Base-by-base conservation (phyloP, 768 basidiomycete species). In the Obba rivulosa region DNA sequence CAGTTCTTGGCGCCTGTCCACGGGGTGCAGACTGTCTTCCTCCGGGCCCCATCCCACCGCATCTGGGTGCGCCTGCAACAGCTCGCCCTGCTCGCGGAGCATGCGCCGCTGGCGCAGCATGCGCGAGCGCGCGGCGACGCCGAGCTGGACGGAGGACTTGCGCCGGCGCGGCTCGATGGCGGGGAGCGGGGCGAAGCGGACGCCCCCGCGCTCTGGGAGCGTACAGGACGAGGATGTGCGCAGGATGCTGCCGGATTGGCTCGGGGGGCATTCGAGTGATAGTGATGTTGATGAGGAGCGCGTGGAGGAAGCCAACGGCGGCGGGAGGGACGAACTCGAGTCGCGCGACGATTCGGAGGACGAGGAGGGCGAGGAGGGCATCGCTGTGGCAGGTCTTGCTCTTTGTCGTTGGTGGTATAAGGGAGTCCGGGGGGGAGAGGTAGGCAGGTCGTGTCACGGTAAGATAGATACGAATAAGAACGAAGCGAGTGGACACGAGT, bases 141-240 rank as follows among this genome's bases (percentile, higher is more conserved):
- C 69, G 42, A 70, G 61, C 31, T 59, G 66, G 41, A 59, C 55
- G 40, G 43, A 55, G 11, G 59, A 52, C 49, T 58, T 58, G 25
- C 66, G 66, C 42, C 59, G 61, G 40, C 66, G 58, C 11, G 62
- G 62, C 16, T 59, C 66, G 42, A 62, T 58, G 22, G 43, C 28
- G 10, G 69, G 69, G 18, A 70, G 62, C 16, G 69, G 69, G 4
- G 69, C 69, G 54, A 70, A 70, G 35, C 57, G 59, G 52, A 69
- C 59, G 46, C 42, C 58, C 4, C 52, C 50, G 23, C 48, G 45
- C 5, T 52, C 20, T n/a, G 52, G 51, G 24, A 56, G 41, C 21
- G 55, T 55, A 38, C 52, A 57, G 25, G 53, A 48, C 8, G 60
- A 55, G 34, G 45, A 36, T 28, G 54, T 48, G 43, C 48, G 49